Percentiles rank a stretch among this genome's conserved stretches.
Evolutionary conservation across 805 yeast species (phyloP).

Genomic region (Brettanomyces nanus): DNA sequence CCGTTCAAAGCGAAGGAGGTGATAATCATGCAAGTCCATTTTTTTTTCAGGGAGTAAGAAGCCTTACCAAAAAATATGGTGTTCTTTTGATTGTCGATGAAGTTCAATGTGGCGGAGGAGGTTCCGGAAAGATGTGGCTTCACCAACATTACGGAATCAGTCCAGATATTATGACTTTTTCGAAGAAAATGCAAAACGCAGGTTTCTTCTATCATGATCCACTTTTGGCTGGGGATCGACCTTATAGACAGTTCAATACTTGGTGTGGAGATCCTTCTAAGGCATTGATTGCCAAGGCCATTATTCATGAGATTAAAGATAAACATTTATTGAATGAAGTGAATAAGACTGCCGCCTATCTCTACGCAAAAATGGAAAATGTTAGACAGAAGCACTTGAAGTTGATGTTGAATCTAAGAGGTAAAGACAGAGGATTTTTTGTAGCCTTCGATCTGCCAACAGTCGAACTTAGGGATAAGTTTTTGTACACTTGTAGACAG

Average conservation of each 20-base stretch:
- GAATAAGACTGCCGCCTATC: conserved; percentile 45
- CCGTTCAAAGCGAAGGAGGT: conserved; percentile 71
- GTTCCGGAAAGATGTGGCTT: conserved; percentile 66
- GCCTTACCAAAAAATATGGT: conserved; percentile 47
- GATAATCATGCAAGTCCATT: conserved; percentile 60
- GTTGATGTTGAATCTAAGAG: conserved; percentile 44
- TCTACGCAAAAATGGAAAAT: conserved; percentile 34
- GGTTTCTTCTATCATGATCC: conserved; percentile 61
- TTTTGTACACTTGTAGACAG: conserved; percentile 37
- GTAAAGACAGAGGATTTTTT: conserved; percentile 55
- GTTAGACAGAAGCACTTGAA: conserved; percentile 34
- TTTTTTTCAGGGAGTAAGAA: conserved; percentile 58
- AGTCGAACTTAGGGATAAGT: conserved; percentile 35
- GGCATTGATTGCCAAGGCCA: conserved; percentile 55
- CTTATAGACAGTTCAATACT: conserved; percentile 68
- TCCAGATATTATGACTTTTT: conserved; percentile 63
- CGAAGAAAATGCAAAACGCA: conserved; percentile 67
- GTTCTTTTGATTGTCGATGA: conserved; percentile 60
- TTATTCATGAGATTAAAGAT: conserved; percentile 44
- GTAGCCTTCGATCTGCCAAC: conserved; percentile 54
- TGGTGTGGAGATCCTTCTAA: conserved; percentile 75
- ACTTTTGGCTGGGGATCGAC: conserved; percentile 47
- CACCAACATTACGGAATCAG: conserved; percentile 60
- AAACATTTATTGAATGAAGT: conserved; percentile 42
- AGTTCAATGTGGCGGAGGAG: conserved; percentile 71